These are phyloP conservation scores for Arthrobotrys conoides DNA, from an alignment of 2,329 filamentous ascomycete genomes.

Conservation along the genomic window DNA sequence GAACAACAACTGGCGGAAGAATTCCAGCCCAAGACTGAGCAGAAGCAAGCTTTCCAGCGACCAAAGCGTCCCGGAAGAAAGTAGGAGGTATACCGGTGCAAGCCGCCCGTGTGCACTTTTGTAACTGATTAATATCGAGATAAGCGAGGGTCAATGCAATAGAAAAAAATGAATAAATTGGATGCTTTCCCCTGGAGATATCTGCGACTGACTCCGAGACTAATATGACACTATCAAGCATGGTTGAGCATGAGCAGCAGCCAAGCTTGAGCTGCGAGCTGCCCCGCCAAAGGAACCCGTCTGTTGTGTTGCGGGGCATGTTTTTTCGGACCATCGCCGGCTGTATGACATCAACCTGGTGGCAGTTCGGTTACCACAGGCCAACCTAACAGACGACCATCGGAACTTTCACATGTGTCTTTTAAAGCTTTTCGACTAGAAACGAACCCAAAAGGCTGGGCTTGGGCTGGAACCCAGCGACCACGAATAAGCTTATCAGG, in stretches of 20 bases:
- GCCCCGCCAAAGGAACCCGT: conserved; percentile 44
- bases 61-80: conserved; percentile 82
- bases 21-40: conserved; percentile 77
- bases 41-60: conserved; percentile 79
- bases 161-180: conserved; percentile 31
- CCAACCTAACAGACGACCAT: conserved; percentile 31
- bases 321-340: conserved; percentile 59
- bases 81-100: conserved; percentile 37
- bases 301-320: conserved; percentile 56
- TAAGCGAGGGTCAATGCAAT: conserved; percentile 53
- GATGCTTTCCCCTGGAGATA: conserved; percentile 7
- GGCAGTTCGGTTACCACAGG: conserved; percentile 57
- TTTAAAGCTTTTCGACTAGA: not conserved
- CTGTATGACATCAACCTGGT: conserved; percentile 58
- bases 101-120: conserved; percentile 24
- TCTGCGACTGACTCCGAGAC: not conserved
- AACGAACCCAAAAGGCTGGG: conserved; percentile 26
- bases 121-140: conserved; percentile 49
- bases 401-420: conserved; percentile 57
- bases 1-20: conserved; percentile 77
- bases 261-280: conserved; percentile 5
- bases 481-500: conserved; percentile 59
- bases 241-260: not conserved
- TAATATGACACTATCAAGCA: not conserved
- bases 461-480: conserved; percentile 42